Evolutionary conservation across 1,139 yeast species (phyloP).

Genomic region (Geotrichum carabidarum): DNA sequence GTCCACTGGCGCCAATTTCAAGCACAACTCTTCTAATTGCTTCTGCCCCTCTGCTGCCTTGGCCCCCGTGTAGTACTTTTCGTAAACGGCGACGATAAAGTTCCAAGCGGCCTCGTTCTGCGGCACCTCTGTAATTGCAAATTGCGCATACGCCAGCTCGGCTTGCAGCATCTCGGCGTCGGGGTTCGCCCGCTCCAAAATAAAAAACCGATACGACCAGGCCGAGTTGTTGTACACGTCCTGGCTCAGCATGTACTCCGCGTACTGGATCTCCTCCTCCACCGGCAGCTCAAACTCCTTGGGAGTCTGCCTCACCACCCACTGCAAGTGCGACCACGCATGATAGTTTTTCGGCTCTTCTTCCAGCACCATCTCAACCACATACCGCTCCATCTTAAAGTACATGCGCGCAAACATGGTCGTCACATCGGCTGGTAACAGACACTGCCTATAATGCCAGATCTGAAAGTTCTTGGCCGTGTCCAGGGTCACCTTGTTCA

Average conservation of each 20-base stretch:
- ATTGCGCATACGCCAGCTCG: constrained; percentile 47
- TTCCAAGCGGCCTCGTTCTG: constrained; percentile 87
- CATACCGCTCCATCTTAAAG: constrained; percentile 55
- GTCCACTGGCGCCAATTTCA: constrained; percentile 14
- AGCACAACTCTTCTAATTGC: constrained; percentile 15
- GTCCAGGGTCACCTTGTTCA: constrained; percentile 65
- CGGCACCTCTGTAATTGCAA: constrained; percentile 55
- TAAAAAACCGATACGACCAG: constrained; percentile 81
- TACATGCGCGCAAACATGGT: constrained; percentile 24
- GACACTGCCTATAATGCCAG: constrained; percentile 78
- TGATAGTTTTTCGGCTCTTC: constrained; percentile 89
- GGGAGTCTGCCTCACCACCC: constrained; percentile 48
- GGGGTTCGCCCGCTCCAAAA: constrained; percentile 31
- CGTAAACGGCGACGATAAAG: constrained; percentile 60
- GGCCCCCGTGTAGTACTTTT: constrained; percentile 29
- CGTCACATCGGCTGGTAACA: constrained; percentile 20
- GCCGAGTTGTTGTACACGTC: constrained; percentile 90
- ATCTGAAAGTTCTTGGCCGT: constrained; percentile 91
- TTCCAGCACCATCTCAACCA: constrained; percentile 60
- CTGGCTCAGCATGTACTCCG: constrained; percentile 45
- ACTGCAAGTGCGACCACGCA: constrained; percentile 87
- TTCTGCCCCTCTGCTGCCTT: constrained; percentile 28
- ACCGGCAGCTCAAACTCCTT: constrained; percentile 17
- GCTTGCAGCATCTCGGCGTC: constrained; percentile 20
- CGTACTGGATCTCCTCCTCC: constrained; percentile 49